A percentile compares a stretch with the other conserved stretches of the same genome.
Evolutionary conservation across 352 stramenopile genomes (phyloP).

Genomic region (Blastocystis sp.): DNA sequence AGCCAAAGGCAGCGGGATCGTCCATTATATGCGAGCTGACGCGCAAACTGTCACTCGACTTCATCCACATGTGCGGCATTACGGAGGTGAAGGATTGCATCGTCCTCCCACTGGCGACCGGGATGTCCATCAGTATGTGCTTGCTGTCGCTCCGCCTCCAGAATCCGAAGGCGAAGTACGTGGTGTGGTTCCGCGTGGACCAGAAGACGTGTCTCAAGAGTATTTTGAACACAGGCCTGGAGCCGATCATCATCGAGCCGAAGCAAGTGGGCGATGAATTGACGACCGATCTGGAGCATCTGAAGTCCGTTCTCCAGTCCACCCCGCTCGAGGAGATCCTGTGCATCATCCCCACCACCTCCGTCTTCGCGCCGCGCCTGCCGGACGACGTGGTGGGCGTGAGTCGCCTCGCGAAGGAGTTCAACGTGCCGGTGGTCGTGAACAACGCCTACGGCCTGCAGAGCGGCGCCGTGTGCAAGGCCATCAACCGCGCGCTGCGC

Average conservation of each 20-base stretch:
- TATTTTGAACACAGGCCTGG: constrained; percentile 67
- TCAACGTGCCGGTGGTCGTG: constrained; percentile 64
- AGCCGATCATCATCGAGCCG: constrained; percentile 69
- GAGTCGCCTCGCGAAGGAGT: constrained; percentile 66
- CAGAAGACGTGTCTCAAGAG: constrained; percentile 71
- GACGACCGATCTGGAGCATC: constrained; percentile 24
- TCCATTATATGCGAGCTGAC: constrained; percentile 69
- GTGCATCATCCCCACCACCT: constrained; percentile 70
- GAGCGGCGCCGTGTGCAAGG: constrained; percentile 33
- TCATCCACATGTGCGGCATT: constrained; percentile 68
- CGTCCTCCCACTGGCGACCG: constrained; percentile 70
- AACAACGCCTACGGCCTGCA: constrained; percentile 71
- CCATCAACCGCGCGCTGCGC: constrained; percentile 68
- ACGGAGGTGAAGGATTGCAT: constrained; percentile 69
- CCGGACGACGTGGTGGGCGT: constrained; percentile 65
- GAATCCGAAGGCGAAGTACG: constrained; percentile 67
- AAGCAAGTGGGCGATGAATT: constrained; percentile 67
- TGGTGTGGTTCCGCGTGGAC: constrained; percentile 70
- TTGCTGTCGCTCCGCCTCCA: constrained; percentile 53
- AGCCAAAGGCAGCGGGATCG: constrained; percentile 70
- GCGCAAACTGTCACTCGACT: constrained; percentile 64
- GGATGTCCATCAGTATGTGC: constrained; percentile 67
- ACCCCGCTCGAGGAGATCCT: constrained; percentile 47
- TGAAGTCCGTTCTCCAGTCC: constrained; percentile 8
- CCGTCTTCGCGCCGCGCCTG: constrained; percentile 68